Conservation (phyloP, 1,284 basidiomycete species). For the Sanguinoderma infundibulare region DNA sequence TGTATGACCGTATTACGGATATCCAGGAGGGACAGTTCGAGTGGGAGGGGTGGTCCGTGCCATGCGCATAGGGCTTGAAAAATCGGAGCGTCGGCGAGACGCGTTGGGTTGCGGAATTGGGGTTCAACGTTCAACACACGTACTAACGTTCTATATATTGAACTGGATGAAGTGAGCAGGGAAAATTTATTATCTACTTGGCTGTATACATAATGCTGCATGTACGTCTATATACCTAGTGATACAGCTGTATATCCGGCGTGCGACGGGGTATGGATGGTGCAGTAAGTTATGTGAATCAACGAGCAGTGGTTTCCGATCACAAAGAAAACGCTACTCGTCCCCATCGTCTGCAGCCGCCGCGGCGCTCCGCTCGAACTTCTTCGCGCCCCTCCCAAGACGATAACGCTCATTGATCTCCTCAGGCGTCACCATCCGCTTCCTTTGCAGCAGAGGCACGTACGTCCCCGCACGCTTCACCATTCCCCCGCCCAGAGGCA, state of each 20-base stretch:
- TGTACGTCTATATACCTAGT: conserved; percentile 18
- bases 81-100: conserved; percentile 10
- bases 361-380: conserved; percentile 25
- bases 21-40: conserved; percentile 69
- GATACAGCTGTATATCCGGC: conserved; percentile 9
- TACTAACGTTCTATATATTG: no score
- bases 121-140: no score
- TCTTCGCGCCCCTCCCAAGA: conserved; percentile 58
- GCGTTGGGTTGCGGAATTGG: conserved; percentile 22
- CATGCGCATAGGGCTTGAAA: conserved; percentile 33
- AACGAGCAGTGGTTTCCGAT: background rate
- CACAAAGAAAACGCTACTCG: conserved; percentile 16
- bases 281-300: background rate
- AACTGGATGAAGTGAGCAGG: background rate
- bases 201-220: conserved; percentile 8
- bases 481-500: conserved; percentile 79
- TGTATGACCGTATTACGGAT: conserved; percentile 59
- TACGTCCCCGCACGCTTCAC: conserved; percentile 67
- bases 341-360: conserved; percentile 16
- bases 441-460: conserved; percentile 65
- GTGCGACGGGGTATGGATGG: background rate
- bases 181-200: conserved; percentile 10
- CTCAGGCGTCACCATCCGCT: conserved; percentile 72
- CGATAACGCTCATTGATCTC: conserved; percentile 81
- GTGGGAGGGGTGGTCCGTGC: conserved; percentile 58